Base-by-base conservation (phyloP, 2,329 filamentous ascomycete genomes). In the Rasamsonia emersonii region DNA sequence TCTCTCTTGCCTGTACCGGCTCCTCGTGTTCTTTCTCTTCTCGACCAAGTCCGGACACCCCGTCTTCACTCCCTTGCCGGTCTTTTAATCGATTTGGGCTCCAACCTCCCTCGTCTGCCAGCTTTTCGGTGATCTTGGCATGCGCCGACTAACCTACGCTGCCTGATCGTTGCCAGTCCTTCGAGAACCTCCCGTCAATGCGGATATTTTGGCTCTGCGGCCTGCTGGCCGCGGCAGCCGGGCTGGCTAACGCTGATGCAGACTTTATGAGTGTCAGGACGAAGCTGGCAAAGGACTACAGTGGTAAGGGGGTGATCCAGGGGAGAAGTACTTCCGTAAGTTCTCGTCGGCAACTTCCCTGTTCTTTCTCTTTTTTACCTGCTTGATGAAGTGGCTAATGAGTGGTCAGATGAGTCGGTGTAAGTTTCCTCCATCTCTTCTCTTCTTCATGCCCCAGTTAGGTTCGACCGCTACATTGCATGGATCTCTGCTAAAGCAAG, bases 281-380 rank as follows among this genome's bases (percentile, higher is more conserved):
- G 3, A 51, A 50, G 15, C 41, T 67, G 20, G 49, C 53, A 21
- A 56, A 56, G 28, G 54, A 61, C 28, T 59, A 64, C 39, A 58
- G 56, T 30, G 61, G 56, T 14, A 51, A 52, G 37, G 45, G 44
- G 51, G 53, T 9, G 57, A 64, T 32, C 56, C 61, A 3, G 57
- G 50, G 9, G 50, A 58, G 21, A 72, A 71, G 50, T 71, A 71
- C 47, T 71, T 71, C 47, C 65, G 61, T 61, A 42, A 56, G 59
- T 57, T 29, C 14, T 33, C 21, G 11, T 19, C 25, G 14, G 18
- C 15, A 24, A 16, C 9, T 17, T 5, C 25, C 11, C 13, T 19
- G 6, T 18, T 33, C 32, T 18, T 19, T 33, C 14, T 26, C 18
- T 24, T 19, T 36, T 32, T 23, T 18, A 30, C 23, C 15, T 28